Conservation (phyloP, 192 early-diverging fungal genomes). For the Gigaspora rosea region DNA sequence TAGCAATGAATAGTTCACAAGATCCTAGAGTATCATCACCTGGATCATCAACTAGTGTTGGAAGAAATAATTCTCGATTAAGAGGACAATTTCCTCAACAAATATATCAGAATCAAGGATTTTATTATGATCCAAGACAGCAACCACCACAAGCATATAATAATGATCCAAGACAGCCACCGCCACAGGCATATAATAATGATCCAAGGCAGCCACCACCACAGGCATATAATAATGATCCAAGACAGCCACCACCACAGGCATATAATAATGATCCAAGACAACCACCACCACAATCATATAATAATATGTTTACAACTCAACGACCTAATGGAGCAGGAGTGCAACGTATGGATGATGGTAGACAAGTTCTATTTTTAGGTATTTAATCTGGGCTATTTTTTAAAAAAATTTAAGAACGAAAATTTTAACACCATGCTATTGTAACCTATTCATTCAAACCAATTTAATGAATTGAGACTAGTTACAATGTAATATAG, state of each 20-base stretch:
- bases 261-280: not conserved
- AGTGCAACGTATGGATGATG: conserved; percentile 31
- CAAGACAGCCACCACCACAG: not conserved
- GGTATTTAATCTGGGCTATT: conserved; percentile 29
- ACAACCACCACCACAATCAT: not conserved
- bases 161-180: not conserved
- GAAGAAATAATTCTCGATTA: too few relatives aligned
- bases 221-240: not conserved
- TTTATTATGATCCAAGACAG: too few relatives aligned
- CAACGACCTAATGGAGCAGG: not conserved
- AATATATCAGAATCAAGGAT: too few relatives aligned
- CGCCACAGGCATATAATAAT: not conserved
- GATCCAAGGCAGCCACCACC: not conserved
- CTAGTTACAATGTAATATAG: too few relatives aligned
- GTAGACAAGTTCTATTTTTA: conserved; percentile 42
- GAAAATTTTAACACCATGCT: too few relatives aligned
- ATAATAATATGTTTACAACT: not conserved
- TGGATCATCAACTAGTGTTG: too few relatives aligned
- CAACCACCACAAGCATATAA: too few relatives aligned
- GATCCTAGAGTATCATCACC: too few relatives aligned
- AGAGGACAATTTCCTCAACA: too few relatives aligned
- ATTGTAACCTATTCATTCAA: too few relatives aligned
- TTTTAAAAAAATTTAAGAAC: not conserved
- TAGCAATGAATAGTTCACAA: not conserved
- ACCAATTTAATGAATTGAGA: too few relatives aligned